Base-by-base conservation (phyloP, 2,329 filamentous ascomycete species). In the Amylocarpus encephaloides region DNA sequence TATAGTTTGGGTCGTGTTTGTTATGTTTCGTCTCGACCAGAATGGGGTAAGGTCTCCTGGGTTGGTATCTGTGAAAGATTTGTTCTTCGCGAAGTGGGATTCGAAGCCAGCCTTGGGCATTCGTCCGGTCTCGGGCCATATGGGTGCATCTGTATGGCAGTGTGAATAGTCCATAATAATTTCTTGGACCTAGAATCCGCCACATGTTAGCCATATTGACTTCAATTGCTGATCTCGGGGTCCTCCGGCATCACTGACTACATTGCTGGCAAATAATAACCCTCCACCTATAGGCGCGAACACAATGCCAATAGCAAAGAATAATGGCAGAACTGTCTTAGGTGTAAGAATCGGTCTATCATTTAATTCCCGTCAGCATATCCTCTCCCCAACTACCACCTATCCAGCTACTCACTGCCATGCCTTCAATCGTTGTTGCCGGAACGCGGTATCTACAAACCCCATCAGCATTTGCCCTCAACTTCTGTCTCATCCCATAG, bases 361-460 rank as follows among this genome's bases (percentile, higher is more conserved):
- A 29, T 54, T 22, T 11, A 15, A 29, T 44, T 26, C 52, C 36
- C 52, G 55, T 63, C 52, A 66, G 55, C 55, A 53, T 26, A 26
- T 33, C 33, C 44, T 29, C 26, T 44, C 22, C 32, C 38, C 33
- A 36, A 46, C 33, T 38, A 43, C 49, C 18, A 49, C 49, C 48
- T 48, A 32, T 19, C 39, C n/a, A 48, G 48, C 50, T 46, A 59
- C 89, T 71, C 76, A 94, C 86, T 98, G 93, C 93, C 93, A 98
- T 74, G 93, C 93, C 73, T 97, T 96, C 70, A 98, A 73, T 67
- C 93, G 84, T 71, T 98, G 93, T 68, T 98, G 93, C 63, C 93
- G 82, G 68, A 97, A 98, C 10, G 93, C 93, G 52, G 92, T 97
- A 73, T 97, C 89, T 95, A 65, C 49, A 46, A 33, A 36, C 34